Evolutionary conservation across 192 early-diverging fungal species (phyloP).

Genomic region (Spinellus fusiger): DNA sequence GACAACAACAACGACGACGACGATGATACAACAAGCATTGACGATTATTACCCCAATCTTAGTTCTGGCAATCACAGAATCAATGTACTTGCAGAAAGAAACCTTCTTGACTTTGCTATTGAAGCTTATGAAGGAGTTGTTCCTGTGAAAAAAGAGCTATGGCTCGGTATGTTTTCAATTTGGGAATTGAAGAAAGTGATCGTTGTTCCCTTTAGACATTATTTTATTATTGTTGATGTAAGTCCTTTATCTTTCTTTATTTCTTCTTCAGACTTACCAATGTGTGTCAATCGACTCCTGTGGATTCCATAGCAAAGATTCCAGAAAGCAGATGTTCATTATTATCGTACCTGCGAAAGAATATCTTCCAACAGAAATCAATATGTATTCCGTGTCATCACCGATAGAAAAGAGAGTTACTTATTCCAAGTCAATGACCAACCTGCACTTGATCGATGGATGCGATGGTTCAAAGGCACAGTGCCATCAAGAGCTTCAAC

Average conservation of each 20-base stretch:
- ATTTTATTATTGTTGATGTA: conserved; percentile 20
- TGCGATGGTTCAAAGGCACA: conserved; percentile 17
- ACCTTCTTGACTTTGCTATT: conserved; percentile 8
- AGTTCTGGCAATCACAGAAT: background rate
- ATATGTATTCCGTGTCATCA: conserved; percentile 12
- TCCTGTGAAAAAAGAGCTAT: conserved; percentile 17
- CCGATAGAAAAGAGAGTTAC: background rate
- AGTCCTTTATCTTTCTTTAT: background rate
- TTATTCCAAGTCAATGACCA: conserved; percentile 26
- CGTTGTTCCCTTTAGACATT: conserved; percentile 12
- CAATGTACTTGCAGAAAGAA: conserved; percentile 3
- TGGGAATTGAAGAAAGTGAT: conserved; percentile 29
- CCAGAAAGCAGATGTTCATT: conserved; percentile 1
- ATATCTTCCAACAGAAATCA: background rate
- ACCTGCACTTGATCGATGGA: conserved; percentile 16
- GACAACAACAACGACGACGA: background rate
- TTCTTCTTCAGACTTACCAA: background rate
- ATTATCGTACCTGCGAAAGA: conserved; percentile 7
- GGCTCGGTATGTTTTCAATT: conserved; percentile 18
- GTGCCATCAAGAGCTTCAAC: background rate
- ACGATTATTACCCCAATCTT: background rate
- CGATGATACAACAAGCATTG: background rate
- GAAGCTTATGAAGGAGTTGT: conserved; percentile 19
- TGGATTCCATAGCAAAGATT: background rate
- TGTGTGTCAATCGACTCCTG: background rate